Conservation (phyloP, 2,329 filamentous ascomycete species). For the Uncinocarpus reesii region DNA sequence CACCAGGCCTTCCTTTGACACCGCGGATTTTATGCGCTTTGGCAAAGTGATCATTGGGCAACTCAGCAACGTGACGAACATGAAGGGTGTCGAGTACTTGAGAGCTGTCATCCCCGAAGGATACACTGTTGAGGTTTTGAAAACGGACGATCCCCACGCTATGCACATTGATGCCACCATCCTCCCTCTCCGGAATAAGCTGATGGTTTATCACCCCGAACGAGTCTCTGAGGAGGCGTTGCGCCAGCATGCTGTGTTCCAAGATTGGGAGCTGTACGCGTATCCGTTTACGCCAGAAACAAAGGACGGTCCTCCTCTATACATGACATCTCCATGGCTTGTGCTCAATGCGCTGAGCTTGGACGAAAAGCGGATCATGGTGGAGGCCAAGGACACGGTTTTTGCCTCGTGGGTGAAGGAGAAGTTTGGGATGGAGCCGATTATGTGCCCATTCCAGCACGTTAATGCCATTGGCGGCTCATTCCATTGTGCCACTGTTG, state of each 20-base stretch:
- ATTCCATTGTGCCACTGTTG: conserved; percentile 17
- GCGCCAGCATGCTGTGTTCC: conserved; percentile 20
- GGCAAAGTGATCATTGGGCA: conserved; percentile 27
- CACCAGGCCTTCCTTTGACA: conserved; percentile 27
- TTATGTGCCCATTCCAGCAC: conserved; percentile 24
- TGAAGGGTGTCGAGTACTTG: conserved; percentile 26
- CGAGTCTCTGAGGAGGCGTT: conserved; percentile 21
- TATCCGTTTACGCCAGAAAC: conserved; percentile 19
- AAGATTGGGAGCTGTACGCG: conserved; percentile 23
- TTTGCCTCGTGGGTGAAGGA: conserved; percentile 15
- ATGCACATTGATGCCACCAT: conserved; percentile 30
- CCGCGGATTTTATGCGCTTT: conserved; percentile 30
- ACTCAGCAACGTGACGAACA: conserved; percentile 28
- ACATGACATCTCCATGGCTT: conserved; percentile 25
- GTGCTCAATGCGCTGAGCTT: conserved; percentile 23
- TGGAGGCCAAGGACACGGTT: conserved; percentile 22
- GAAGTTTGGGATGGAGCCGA: conserved; percentile 19
- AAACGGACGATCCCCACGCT: conserved; percentile 21
- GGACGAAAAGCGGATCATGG: conserved; percentile 21
- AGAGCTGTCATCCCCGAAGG: conserved; percentile 20
- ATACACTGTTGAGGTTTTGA: conserved; percentile 25
- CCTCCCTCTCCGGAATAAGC: conserved; percentile 22
- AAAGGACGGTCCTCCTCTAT: conserved; percentile 20
- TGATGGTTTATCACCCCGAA: conserved; percentile 23
- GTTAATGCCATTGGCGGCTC: conserved; percentile 27